Conservation (phyloP, 345 rosid species). For the Arabidopsis arenosa region DNA sequence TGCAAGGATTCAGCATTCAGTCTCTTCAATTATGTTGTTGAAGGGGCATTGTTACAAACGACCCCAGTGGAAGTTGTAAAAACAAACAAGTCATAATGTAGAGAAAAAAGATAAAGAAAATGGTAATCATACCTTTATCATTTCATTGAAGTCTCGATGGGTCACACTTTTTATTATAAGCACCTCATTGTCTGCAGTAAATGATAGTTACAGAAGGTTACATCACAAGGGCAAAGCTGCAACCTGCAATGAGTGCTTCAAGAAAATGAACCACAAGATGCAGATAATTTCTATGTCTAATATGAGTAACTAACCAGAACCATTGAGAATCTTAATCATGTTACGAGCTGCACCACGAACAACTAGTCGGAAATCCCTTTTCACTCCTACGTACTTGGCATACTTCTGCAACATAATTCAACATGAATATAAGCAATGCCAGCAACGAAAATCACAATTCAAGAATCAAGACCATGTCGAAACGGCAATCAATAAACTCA, state of each 20-base stretch:
- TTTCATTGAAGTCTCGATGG: constrained; percentile 83
- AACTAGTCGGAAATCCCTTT: constrained; percentile 95
- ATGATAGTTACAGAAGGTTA: constrained; percentile 38
- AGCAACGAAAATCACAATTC: constrained; percentile 5
- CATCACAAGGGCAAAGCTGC: constrained; percentile 24
- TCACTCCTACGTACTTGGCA: constrained; percentile 86
- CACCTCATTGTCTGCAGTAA: constrained; percentile 83
- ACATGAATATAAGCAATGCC: constrained; percentile 39
- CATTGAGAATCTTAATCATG: constrained; percentile 81
- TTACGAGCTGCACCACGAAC: constrained; percentile 97
- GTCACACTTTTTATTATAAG: constrained; percentile 91
- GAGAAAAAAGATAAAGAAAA: neutral
- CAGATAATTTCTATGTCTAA: constrained; percentile 8
- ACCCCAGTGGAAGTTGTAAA: constrained; percentile 9
- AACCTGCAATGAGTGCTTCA: constrained; percentile 17
- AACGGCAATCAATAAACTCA: constrained; percentile 1
- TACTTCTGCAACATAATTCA: constrained; percentile 61
- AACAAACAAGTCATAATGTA: neutral
- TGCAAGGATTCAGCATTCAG: constrained; percentile 22
- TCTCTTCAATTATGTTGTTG: constrained; percentile 2
- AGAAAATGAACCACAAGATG: constrained; percentile 14
- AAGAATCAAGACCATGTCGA: neutral
- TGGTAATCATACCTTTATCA: constrained; percentile 77
- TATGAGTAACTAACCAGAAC: constrained; percentile 64
- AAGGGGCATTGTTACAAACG: constrained; percentile 10